Base-by-base conservation (phyloP, 176 grass and related monocot genomes). In the Oryza meyeriana region DNA sequence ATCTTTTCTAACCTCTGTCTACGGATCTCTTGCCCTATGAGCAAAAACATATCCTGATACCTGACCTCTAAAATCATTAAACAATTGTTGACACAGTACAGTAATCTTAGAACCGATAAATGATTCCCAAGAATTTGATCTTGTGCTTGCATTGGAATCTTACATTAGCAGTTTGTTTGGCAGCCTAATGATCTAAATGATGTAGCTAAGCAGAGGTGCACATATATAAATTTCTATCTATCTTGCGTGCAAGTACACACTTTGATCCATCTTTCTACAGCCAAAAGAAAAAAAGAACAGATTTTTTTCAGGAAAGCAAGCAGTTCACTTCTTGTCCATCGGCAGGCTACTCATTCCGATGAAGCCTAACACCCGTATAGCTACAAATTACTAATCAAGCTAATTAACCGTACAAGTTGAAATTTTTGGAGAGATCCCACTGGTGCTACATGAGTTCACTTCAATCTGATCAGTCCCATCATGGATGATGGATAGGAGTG, bases 241-340 rank as follows among this genome's bases (percentile, higher is more conserved):
- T 87, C 35, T 81, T 81, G 78, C 50, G 48, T 76, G 61, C 63
- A 88, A 82, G 75, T 79, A 68, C 68, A 74, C 6, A 39, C 48
- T 32, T 69, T 48, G 62, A 88, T 80, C 66, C 29, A 75, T 42
- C 76, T 69, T 39, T 75, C 63, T 76, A 13, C 71, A 57, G 34
- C 50, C 76, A 52, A 41, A 79, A 76, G 75, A 85, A 34, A 52
- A 70, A 58, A 41, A 76, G 50, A 84, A 75, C 40, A 18, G 1
- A 18, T 41, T 13, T 39, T 84, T 88, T 69, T 52, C 36, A 63
- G 29, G 71, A 58, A 68, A 81, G 14, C 63, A 27, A 61, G n/a
- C 38, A 36, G 38, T 69, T 18, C 63, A 38, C 63, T 77, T 63
- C 64, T 18, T 64, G 64, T 48, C 22, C 74, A 76, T 47, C 42